Evolutionary conservation across 2,329 filamentous ascomycete species (phyloP).

Genomic region (Aspergillus quadrilineatus): DNA sequence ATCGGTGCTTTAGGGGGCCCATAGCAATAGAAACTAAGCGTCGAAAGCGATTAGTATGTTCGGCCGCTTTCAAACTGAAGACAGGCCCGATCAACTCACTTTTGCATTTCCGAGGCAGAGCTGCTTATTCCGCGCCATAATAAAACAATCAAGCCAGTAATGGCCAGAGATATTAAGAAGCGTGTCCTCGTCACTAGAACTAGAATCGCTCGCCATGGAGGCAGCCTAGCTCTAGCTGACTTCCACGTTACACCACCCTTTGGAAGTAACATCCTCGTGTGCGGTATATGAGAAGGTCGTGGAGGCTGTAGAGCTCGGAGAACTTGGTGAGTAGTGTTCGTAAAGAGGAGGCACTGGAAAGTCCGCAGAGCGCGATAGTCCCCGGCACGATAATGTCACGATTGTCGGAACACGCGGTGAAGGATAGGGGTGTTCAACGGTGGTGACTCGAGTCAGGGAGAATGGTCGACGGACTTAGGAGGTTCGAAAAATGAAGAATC

Average conservation of each 20-base stretch:
- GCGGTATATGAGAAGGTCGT: conserved; percentile 5
- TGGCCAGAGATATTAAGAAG: conserved; percentile 70
- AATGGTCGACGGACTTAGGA: not conserved
- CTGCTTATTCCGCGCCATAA: conserved; percentile 84
- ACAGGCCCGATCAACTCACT: conserved; percentile 54
- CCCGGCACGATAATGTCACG: conserved; percentile 6
- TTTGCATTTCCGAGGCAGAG: conserved; percentile 85
- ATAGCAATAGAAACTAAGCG: conserved; percentile 88
- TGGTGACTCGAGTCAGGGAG: not conserved
- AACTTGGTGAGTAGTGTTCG: not conserved
- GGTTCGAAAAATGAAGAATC: not conserved
- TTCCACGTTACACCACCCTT: conserved; percentile 93
- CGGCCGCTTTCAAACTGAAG: not conserved
- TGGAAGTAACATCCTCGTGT: conserved; percentile 73
- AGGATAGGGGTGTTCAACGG: conserved; percentile 4
- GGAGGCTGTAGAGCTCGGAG: not conserved
- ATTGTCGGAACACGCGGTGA: conserved; percentile 2
- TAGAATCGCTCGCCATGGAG: conserved; percentile 71
- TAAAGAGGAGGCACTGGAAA: conserved; percentile 4
- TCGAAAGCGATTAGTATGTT: conserved; percentile 12
- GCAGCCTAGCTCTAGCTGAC: conserved; percentile 75
- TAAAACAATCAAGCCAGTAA: conserved; percentile 71
- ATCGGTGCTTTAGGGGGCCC: conserved; percentile 93
- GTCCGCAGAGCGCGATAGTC: conserved; percentile 18
- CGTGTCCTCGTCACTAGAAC: conserved; percentile 72